Base-by-base conservation (phyloP, 1,139 yeast species). In the Waltiozyma sp. region DNA sequence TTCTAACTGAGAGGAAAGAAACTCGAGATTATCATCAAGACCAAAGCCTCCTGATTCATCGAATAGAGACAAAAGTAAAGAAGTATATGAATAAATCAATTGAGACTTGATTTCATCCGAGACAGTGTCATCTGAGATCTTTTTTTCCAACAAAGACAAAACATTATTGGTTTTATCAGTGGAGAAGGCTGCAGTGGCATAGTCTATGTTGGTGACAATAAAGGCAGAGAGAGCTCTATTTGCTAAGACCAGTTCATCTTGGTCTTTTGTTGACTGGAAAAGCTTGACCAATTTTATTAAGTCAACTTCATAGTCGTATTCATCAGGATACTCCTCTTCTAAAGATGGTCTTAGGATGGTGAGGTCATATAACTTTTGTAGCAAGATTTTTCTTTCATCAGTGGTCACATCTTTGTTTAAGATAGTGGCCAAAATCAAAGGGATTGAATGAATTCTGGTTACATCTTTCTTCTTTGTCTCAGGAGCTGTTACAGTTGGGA, bases 21-120 rank as follows among this genome's bases (percentile, higher is more conserved):
- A 49, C 19, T 47, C 47, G 11, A 49, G 26, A 34, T 43, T 46
- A 9, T 39, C 37, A 33, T 55, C 58, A 37, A 55, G 51, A 13
- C 58, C 57, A 45, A 42, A 55, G 4, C 54, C 52, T 28, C 57
- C 52, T 6, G 58, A 47, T 5, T 48, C 57, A 44, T 55, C 58
- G 39, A 45, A 51, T 2, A 53, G 45, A 3, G 45, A 49, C 24
- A 55, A 41, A 2, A 48, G 41, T 21, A 55, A 40, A 5, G 56
- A 41, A 19, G 51, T 46, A 37, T 53, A 54, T 1, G 58, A 51
- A 35, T 51, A 53, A 13, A 55, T 43, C 10, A 49, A 43, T 41
- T 47, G 51, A 37, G 50, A 49, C 34, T 45, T 52, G 14, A 40
- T 15, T 8, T 47, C 38, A n/a, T 41, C 41, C 18, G 45, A 45